Conservation (phyloP, 202 grass and related monocot species). For the Miscanthus sacchariflorus region DNA sequence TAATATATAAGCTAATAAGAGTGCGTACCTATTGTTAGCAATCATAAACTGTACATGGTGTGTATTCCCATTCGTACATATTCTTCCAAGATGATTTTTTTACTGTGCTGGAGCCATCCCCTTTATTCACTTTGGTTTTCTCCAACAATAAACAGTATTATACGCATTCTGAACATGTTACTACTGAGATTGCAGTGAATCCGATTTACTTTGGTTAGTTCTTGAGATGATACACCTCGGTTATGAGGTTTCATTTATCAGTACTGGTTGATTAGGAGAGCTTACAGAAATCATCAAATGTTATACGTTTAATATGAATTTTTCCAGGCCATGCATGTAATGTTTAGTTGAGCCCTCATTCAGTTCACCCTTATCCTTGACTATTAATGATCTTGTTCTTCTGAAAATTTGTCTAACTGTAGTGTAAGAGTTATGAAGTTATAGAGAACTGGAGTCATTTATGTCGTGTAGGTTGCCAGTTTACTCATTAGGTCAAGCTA, state of each 20-base stretch:
- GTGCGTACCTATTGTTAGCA: not conserved
- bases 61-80: not conserved
- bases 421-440: not conserved
- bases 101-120: not conserved
- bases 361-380: not conserved
- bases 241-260: not conserved
- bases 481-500: not conserved
- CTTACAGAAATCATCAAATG: not conserved
- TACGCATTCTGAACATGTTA: not conserved
- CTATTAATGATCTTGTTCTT: conserved; percentile 1
- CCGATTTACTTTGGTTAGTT: not conserved
- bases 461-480: not conserved
- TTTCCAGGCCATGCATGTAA: not conserved
- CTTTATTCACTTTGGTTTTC: not conserved
- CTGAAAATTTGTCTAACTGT: not conserved
- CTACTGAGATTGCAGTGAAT: not conserved
- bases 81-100: not conserved
- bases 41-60: not conserved
- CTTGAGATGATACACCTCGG: not conserved
- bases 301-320: not conserved
- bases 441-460: not conserved
- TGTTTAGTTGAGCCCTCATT: not conserved
- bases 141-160: not conserved
- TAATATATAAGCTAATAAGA: conserved; percentile 1
- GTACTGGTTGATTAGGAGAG: not conserved